Base-by-base conservation (phyloP, 2,329 filamentous ascomycete species). In the Xylaria sp. region DNA sequence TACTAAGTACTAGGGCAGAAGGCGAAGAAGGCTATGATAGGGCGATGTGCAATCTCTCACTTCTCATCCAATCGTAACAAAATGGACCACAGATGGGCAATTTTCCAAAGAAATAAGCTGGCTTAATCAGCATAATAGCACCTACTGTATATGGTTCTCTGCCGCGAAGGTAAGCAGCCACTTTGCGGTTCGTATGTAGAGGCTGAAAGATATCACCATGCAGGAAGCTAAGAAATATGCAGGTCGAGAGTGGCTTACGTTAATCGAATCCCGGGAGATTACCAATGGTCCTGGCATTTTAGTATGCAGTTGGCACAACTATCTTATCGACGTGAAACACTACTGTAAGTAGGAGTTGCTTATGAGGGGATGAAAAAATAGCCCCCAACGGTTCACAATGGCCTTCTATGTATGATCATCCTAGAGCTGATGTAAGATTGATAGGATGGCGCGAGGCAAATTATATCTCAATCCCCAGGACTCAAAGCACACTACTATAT, bases 371-470 rank as follows among this genome's bases (percentile, higher is more conserved):
- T 46, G 46, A 55, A 36, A 20, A 57, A 41, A 41, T 10, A 39
- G 33, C 54, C 33, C 54, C 54, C 54, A 57, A 57, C 10, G 7
- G 20, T 5, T 25, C 15, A 7, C 20, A 18, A 43, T 25, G 13
- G 7, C 36, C 13, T 28, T 28, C 28, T 28, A 43, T 43, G 36
- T 31, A 23, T 43, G 49, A n/a, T 15, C 43, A n/a, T 28, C 3
- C 12, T 36, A 25, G 25, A 51, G 55, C 61, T 56, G 60, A 67
- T 55, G 55, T 64, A 12, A 67, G 55, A 56, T 60, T 60, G 31
- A 41, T 64, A 55, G 31, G 66, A 60, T 41, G 28, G 56, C 36
- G 48, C 20, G 8, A 49, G 49, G 41, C 15, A 54, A 41, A 18
- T 49, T 48, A 41, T 25, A 20, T 18, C 18, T 18, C 41, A 43